Evolutionary conservation across 352 stramenopile species (phyloP).

Genomic region (Nothophytophthora sp.): DNA sequence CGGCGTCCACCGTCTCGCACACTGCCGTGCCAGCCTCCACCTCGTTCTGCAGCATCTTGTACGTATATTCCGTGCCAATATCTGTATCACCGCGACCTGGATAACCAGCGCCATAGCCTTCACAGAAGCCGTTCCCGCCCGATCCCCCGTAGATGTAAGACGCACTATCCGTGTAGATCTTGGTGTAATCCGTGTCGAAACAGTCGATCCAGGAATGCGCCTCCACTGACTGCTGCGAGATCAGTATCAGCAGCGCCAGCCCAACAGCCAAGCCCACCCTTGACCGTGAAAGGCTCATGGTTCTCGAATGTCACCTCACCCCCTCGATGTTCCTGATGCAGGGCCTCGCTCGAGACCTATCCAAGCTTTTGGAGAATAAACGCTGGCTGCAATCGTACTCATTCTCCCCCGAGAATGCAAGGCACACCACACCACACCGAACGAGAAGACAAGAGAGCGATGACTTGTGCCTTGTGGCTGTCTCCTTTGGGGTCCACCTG

Average conservation of each 20-base stretch:
- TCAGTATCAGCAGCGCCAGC: not conserved
- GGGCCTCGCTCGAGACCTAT: too few relatives aligned
- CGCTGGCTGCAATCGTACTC: too few relatives aligned
- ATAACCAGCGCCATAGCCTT: constrained; percentile 47
- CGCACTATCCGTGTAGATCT: constrained; percentile 46
- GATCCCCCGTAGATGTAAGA: constrained; percentile 50
- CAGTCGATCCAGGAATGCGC: constrained; percentile 52
- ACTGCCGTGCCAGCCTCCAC: constrained; percentile 31
- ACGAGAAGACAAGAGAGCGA: too few relatives aligned
- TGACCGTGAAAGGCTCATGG: too few relatives aligned
- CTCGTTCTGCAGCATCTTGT: constrained; percentile 56
- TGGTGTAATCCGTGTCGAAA: constrained; percentile 36
- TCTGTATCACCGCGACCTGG: constrained; percentile 36
- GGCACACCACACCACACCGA: too few relatives aligned
- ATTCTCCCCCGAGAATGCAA: too few relatives aligned
- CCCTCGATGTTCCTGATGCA: too few relatives aligned
- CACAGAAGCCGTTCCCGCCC: constrained; percentile 49
- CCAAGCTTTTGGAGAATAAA: too few relatives aligned
- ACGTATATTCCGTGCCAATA: constrained; percentile 41
- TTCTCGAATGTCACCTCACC: too few relatives aligned
- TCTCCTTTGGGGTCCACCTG: too few relatives aligned
- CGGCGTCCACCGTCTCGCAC: constrained; percentile 37
- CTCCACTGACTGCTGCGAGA: constrained; percentile 5
- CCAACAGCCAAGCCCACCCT: too few relatives aligned
- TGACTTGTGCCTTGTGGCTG: too few relatives aligned